A percentile compares a stretch with the other conserved stretches of the same genome.
Evolutionary conservation across 768 basidiomycete genomes (phyloP).

Genomic region (Tricholoma terreum): DNA sequence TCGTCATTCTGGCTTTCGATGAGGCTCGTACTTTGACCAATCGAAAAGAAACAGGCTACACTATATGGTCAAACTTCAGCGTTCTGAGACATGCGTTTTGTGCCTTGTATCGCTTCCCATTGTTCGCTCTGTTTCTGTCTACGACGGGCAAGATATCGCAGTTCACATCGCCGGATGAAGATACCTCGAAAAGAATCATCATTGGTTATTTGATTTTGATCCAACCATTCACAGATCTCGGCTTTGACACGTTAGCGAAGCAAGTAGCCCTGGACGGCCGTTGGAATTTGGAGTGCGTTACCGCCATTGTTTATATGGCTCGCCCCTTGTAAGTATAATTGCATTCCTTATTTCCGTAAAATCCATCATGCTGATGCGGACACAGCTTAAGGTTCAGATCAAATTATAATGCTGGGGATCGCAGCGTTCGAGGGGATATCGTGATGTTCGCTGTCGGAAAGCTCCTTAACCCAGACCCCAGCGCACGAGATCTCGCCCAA

Average conservation of each 20-base stretch:
- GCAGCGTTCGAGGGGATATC: neutral
- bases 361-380: neutral
- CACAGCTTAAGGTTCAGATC: neutral
- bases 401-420: neutral
- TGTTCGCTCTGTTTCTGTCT: neutral
- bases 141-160: neutral
- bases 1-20: neutral
- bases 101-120: neutral
- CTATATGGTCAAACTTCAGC: neutral
- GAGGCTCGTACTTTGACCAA: neutral
- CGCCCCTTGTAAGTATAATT: neutral
- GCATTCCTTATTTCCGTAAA: neutral
- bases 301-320: neutral
- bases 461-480: neutral
- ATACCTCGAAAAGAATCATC: neutral
- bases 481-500: neutral
- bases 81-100: neutral
- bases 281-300: neutral
- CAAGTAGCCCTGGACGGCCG: neutral
- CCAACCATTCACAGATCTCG: neutral
- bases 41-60: neutral
- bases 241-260: neutral
- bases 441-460: neutral
- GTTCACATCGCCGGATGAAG: neutral
- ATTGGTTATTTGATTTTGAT: neutral